A percentile compares a stretch with the other conserved stretches of the same genome.
Evolutionary conservation across 2,329 filamentous ascomycete genomes (phyloP).

Genomic region (Xylaria sp.): DNA sequence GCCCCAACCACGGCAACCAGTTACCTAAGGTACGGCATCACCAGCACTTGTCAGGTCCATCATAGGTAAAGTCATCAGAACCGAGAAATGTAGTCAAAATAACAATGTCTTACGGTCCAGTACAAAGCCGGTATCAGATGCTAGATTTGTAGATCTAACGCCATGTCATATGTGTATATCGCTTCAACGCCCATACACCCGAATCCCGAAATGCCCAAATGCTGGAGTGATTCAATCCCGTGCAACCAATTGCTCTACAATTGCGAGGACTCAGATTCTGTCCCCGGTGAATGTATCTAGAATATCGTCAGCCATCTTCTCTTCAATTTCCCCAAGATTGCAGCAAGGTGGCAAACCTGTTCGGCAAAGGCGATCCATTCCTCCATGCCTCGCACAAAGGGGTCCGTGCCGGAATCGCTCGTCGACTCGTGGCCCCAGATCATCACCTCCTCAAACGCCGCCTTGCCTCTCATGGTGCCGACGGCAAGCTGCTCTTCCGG

Average conservation of each 20-base stretch:
- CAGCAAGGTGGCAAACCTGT: conserved; percentile 51
- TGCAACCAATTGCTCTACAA: conserved; percentile 3
- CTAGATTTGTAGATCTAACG: too few relatives aligned
- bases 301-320: conserved; percentile 23
- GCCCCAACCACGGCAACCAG: too few relatives aligned
- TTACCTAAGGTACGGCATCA: too few relatives aligned
- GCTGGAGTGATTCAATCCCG: background rate
- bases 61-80: too few relatives aligned
- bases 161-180: too few relatives aligned
- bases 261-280: conserved; percentile 17
- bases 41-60: too few relatives aligned
- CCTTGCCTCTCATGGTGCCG: conserved; percentile 65
- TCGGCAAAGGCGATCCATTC: conserved; percentile 82
- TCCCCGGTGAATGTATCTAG: conserved; percentile 45
- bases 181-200: too few relatives aligned
- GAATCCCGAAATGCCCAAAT: background rate
- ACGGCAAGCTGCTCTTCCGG: conserved; percentile 54
- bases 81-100: too few relatives aligned
- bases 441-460: conserved; percentile 74
- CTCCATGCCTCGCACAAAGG: conserved; percentile 74
- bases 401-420: conserved; percentile 67
- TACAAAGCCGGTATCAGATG: too few relatives aligned
- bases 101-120: too few relatives aligned
- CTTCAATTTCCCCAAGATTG: background rate
- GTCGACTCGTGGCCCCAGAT: conserved; percentile 83